These are phyloP conservation scores for Spathaspora jeffriesii DNA, from an alignment of 1,139 yeast species.

Conservation along the genomic window DNA sequence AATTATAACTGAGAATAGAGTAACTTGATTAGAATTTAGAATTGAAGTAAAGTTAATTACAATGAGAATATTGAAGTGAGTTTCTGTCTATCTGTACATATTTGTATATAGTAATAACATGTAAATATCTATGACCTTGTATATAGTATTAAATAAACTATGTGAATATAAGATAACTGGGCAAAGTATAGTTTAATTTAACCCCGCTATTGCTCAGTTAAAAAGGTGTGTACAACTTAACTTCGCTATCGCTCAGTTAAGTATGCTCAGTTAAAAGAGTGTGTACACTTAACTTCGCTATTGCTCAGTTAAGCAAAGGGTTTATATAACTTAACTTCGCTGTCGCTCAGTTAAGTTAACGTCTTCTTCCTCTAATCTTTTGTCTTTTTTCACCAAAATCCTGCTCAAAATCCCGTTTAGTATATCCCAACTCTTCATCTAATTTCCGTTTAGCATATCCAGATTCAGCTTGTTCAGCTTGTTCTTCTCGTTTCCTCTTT, in stretches of 20 bases:
- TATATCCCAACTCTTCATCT: constrained; percentile 18
- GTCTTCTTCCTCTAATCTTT: constrained; percentile 31
- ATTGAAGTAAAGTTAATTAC: too few relatives aligned
- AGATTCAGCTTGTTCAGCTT: constrained; percentile 16
- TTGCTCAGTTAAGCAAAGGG: not conserved
- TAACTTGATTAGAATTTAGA: too few relatives aligned
- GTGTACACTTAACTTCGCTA: not conserved
- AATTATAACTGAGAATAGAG: too few relatives aligned
- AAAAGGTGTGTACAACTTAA: too few relatives aligned
- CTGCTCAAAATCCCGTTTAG: constrained; percentile 21
- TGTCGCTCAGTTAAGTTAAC: constrained; percentile 10
- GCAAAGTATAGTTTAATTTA: too few relatives aligned
- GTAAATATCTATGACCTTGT: not conserved
- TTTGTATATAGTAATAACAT: constrained; percentile 3
- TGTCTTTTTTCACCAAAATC: constrained; percentile 19
- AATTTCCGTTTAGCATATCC: constrained; percentile 20
- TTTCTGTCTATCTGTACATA: too few relatives aligned
- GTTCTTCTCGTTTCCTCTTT: constrained; percentile 28
- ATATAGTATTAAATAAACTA: not conserved
- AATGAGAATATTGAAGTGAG: too few relatives aligned
- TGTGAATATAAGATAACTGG: too few relatives aligned
- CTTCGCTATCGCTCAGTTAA: too few relatives aligned
- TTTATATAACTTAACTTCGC: not conserved
- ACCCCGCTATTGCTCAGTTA: too few relatives aligned
- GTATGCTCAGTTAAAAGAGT: too few relatives aligned